Conservation (phyloP, 208 protist species). For the Wallacemonas sp. region DNA sequence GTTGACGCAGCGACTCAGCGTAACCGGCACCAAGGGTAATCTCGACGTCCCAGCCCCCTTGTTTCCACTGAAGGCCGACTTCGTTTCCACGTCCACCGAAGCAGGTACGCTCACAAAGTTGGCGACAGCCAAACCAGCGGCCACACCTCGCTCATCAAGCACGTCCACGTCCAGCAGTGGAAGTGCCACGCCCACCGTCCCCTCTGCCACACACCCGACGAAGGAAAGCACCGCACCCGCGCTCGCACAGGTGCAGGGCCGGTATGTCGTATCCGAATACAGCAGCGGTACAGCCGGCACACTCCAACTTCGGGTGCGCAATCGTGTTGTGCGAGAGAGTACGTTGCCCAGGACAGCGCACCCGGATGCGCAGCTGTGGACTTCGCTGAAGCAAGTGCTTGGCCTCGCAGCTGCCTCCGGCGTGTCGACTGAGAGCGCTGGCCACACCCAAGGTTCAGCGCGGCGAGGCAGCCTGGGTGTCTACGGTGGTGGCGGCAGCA, state of each 20-base stretch:
- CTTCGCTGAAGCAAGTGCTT: conserved; percentile 4
- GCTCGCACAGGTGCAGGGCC: neutral
- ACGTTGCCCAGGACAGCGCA: conserved; percentile 3
- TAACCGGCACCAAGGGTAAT: conserved; percentile 12
- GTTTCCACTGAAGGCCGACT: conserved; percentile 5
- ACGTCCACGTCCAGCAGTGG: neutral
- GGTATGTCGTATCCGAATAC: neutral
- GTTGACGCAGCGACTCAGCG: conserved; percentile 11
- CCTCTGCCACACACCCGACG: neutral
- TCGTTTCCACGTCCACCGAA: neutral
- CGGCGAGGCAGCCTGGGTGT: neutral
- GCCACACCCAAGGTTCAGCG: neutral
- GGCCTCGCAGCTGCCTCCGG: neutral
- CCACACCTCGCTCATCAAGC: neutral
- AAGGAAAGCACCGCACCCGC: neutral
- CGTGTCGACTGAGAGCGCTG: neutral
- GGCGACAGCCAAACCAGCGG: neutral
- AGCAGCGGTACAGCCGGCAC: neutral
- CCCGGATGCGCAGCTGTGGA: conserved; percentile 10
- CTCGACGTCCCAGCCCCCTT: conserved; percentile 9
- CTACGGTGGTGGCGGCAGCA: neutral
- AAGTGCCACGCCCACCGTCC: neutral
- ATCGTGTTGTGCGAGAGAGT: neutral
- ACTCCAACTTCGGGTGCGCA: neutral
- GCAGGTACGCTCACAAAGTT: no score